Percentiles rank a stretch among this genome's conserved stretches.
Conservation (phyloP, 306 rosid species). For the Quercus wislizeni region DNA sequence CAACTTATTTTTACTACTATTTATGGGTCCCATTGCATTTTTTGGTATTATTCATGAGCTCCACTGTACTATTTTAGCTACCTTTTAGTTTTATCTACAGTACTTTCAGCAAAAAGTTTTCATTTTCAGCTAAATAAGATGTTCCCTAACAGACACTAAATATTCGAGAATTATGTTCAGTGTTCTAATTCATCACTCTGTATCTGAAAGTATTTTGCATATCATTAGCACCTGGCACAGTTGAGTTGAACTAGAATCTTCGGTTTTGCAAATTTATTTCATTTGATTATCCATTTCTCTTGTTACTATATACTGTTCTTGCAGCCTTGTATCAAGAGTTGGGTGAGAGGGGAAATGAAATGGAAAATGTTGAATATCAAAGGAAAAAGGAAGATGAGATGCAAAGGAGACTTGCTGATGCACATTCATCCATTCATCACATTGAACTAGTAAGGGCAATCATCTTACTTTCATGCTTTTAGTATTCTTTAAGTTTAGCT, state of each 20-base stretch:
- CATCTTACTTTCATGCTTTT: not conserved
- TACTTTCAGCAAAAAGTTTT: too few relatives aligned
- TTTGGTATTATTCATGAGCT: too few relatives aligned
- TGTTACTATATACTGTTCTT: conserved; percentile 15
- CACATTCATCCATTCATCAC: conserved; percentile 79
- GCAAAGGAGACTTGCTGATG: conserved; percentile 75
- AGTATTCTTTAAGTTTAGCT: not conserved
- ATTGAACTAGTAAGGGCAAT: conserved; percentile 69
- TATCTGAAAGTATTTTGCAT: not conserved
- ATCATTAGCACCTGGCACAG: not conserved
- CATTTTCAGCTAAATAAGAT: too few relatives aligned
- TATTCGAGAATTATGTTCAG: not conserved
- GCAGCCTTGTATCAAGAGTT: conserved; percentile 83
- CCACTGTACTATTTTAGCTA: too few relatives aligned
- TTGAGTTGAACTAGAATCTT: not conserved
- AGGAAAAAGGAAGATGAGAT: conserved; percentile 60
- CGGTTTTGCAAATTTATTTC: not conserved
- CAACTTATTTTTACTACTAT: too few relatives aligned
- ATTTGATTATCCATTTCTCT: not conserved
- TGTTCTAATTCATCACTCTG: not conserved
- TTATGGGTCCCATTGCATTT: too few relatives aligned
- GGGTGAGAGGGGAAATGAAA: conserved; percentile 86
- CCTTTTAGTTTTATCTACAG: too few relatives aligned
- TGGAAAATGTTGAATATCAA: conserved; percentile 86
- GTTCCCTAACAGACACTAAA: too few relatives aligned